Evolutionary conservation across 345 rosid genomes (phyloP).

Genomic region (Luvunga scandens): DNA sequence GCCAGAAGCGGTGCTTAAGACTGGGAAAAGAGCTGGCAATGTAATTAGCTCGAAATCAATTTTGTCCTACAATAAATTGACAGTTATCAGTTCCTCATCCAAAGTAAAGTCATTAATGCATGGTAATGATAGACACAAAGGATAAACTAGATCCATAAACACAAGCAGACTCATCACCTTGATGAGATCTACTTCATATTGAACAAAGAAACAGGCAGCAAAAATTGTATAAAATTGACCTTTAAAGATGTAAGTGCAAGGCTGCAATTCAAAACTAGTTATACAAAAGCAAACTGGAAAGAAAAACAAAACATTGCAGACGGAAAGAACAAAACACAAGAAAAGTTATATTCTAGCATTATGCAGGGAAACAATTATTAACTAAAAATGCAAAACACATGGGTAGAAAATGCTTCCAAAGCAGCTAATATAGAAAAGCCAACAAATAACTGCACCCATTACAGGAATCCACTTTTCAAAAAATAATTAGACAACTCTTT

Average conservation of each 20-base stretch:
- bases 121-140: not conserved
- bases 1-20: conserved; percentile 83
- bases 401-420: not conserved
- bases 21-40: conserved; percentile 91
- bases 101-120: not conserved
- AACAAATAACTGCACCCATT: not conserved
- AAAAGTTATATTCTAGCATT: not conserved
- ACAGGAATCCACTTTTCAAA: not conserved
- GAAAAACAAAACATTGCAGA: not conserved
- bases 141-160: not conserved
- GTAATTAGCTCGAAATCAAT: conserved; percentile 87
- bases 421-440: not conserved
- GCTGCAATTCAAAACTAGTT: not conserved
- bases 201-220: not conserved
- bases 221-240: not conserved
- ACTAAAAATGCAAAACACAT: not conserved
- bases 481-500: not conserved
- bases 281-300: not conserved
- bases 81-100: conserved; percentile 14
- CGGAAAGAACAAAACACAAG: not conserved
- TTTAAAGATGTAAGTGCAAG: not conserved
- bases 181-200: not conserved
- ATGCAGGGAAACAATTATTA: not conserved
- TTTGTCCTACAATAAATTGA: conserved; percentile 64
- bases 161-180: not conserved